Percentiles rank a stretch among this genome's conserved stretches.
Conservation (phyloP, 768 basidiomycete species). For the Boletus reticulatus region DNA sequence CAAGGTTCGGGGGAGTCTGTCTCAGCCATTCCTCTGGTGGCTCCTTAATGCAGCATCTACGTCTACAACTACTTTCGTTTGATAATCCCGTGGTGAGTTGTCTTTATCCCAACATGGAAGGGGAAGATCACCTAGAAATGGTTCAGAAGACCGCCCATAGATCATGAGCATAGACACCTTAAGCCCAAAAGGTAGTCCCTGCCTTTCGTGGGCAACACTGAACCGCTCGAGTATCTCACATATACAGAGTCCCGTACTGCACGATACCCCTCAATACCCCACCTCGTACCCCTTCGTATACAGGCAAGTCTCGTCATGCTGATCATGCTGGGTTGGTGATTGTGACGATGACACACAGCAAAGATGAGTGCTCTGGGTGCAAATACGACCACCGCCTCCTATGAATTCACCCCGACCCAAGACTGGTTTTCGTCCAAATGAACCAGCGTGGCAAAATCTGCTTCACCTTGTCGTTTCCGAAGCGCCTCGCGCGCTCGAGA, state of each 20-base stretch:
- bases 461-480: slow-evolving; percentile 37
- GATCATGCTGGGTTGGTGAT: background rate
- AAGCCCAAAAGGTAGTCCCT: slow-evolving; percentile 10
- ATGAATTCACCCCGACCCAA: slow-evolving; percentile 49
- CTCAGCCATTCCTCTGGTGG: background rate
- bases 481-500: slow-evolving; percentile 50
- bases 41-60: background rate
- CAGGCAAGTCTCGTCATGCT: background rate
- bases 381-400: slow-evolving; percentile 15
- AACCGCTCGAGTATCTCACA: slow-evolving; percentile 10
- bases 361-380: slow-evolving; percentile 10
- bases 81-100: background rate
- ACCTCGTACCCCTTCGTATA: background rate
- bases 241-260: slow-evolving; percentile 6
- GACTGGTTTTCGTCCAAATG: slow-evolving; percentile 55
- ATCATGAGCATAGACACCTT: background rate
- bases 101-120: background rate
- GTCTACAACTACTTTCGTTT: background rate
- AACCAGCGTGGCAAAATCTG: slow-evolving; percentile 41
- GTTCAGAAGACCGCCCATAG: background rate
- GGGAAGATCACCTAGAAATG: slow-evolving; percentile 7
- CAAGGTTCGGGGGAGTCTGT: background rate
- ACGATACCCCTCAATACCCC: background rate
- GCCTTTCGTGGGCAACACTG: background rate
- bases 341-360: slow-evolving; percentile 8